These are phyloP conservation scores for Astrothelium subdiscretum DNA, from an alignment of 495 filamentous ascomycete genomes.

Conservation along the genomic window DNA sequence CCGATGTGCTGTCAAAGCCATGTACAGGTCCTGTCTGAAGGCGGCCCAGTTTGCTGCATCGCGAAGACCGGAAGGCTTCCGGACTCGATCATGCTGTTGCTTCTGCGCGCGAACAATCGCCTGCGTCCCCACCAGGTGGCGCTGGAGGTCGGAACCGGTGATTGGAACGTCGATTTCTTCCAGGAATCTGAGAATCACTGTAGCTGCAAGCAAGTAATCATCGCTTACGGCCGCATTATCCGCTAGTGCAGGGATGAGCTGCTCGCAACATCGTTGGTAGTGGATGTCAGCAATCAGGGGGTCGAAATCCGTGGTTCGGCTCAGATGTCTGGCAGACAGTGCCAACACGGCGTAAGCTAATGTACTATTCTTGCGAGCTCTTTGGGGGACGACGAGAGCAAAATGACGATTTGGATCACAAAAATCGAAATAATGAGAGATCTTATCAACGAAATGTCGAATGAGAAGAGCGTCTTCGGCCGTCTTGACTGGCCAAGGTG, in stretches of 20 bases:
- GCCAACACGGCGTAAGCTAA: constrained; percentile 49
- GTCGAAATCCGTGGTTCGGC: constrained; percentile 36
- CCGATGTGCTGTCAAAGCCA: background rate
- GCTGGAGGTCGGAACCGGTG: background rate
- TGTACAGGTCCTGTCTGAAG: background rate
- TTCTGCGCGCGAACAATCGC: background rate
- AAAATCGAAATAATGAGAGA: constrained; percentile 31
- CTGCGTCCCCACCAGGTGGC: background rate
- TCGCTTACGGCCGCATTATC: constrained; percentile 42
- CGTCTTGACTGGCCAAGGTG: background rate
- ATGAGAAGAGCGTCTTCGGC: constrained; percentile 7
- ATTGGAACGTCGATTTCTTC: constrained; percentile 21
- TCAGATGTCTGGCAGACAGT: constrained; percentile 43
- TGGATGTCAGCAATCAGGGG: constrained; percentile 34
- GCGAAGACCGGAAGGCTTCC: background rate
- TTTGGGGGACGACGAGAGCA: constrained; percentile 39
- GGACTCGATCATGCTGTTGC: background rate
- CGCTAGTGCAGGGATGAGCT: constrained; percentile 37
- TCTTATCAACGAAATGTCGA: constrained; percentile 9
- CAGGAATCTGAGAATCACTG: constrained; percentile 46
- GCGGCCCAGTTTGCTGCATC: background rate
- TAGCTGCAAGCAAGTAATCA: constrained; percentile 47
- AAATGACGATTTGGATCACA: constrained; percentile 46
- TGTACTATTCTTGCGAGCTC: constrained; percentile 38
- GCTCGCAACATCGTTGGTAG: constrained; percentile 38